A percentile compares a stretch with the other conserved stretches of the same genome.
Conservation (phyloP, 23 red algal species). For the Gracilaria domingensis region DNA sequence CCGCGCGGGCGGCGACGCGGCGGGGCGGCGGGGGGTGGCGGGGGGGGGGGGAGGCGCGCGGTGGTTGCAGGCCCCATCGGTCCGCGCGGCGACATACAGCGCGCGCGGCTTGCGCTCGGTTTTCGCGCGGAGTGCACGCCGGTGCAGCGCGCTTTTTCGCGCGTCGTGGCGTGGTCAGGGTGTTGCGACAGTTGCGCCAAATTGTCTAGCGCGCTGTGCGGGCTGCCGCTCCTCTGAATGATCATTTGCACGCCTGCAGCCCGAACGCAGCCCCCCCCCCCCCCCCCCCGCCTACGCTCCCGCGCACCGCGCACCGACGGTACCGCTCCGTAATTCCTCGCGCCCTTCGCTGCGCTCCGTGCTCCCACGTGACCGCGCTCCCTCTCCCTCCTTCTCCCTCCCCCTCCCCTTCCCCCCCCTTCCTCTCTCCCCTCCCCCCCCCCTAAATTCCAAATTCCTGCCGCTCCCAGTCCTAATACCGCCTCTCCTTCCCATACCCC, state of each 20-base stretch:
- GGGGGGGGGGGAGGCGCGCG: too few relatives aligned
- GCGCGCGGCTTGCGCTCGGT: neutral
- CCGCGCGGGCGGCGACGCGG: too few relatives aligned
- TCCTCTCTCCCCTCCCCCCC: neutral
- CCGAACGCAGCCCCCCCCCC: too few relatives aligned
- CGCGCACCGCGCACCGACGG: neutral
- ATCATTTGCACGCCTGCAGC: too few relatives aligned
- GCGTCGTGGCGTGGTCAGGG: neutral
- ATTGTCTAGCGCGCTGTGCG: neutral
- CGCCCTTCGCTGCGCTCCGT: neutral
- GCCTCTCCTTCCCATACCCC: neutral
- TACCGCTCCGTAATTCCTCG: neutral
- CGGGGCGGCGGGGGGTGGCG: too few relatives aligned
- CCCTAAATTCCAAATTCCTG: too few relatives aligned
- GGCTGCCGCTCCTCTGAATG: neutral
- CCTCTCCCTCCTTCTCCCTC: neutral
- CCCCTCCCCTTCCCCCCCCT: neutral
- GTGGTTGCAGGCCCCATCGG: neutral
- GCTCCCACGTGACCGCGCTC: neutral
- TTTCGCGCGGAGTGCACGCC: neutral
- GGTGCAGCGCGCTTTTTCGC: neutral
- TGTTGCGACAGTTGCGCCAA: conserved; percentile 13
- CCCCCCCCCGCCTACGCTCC: neutral
- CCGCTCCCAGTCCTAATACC: neutral
- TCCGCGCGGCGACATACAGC: neutral